Evolutionary conservation across 192 early-diverging fungal genomes (phyloP).

Genomic region (Backusella sp.): DNA sequence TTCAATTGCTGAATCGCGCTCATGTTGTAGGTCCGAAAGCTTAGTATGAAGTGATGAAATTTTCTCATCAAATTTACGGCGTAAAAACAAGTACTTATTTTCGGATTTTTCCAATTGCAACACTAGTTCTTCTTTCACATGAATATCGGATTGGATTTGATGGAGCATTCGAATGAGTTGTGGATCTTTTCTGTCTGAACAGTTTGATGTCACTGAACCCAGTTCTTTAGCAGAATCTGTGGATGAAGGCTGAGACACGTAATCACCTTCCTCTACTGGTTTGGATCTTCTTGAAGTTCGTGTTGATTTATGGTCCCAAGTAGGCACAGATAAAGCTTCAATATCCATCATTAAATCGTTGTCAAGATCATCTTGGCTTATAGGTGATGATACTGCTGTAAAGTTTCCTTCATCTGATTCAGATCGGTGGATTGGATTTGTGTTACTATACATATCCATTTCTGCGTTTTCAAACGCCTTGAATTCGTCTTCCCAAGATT

Average conservation of each 20-base stretch:
- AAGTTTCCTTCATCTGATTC: conserved; percentile 31
- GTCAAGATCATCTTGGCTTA: conserved; percentile 1
- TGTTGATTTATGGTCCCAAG: conserved; percentile 22
- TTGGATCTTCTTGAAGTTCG: background rate
- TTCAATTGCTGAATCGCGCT: conserved; percentile 61
- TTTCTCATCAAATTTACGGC: conserved; percentile 68
- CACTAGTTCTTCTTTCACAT: conserved; percentile 60
- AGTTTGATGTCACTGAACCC: background rate
- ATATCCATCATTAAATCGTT: conserved; percentile 23
- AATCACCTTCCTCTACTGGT: background rate
- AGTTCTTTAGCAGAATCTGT: conserved; percentile 2
- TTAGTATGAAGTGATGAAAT: conserved; percentile 57
- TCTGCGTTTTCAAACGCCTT: conserved; percentile 31
- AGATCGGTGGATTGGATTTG: conserved; percentile 11
- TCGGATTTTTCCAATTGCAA: conserved; percentile 55
- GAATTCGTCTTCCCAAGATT: conserved; percentile 35
- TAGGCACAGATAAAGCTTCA: conserved; percentile 24
- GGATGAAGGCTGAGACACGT: background rate
- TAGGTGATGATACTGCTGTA: conserved; percentile 17
- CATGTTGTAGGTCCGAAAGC: conserved; percentile 50
- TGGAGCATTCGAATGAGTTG: conserved; percentile 49
- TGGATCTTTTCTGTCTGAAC: conserved; percentile 24
- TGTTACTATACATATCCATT: background rate
- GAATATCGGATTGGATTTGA: conserved; percentile 60
- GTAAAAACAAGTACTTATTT: conserved; percentile 55